Evolutionary conservation across 345 rosid species (phyloP), one percentile per base, ranked within the genome.

Genomic region (Clarkia xantiana): DNA sequence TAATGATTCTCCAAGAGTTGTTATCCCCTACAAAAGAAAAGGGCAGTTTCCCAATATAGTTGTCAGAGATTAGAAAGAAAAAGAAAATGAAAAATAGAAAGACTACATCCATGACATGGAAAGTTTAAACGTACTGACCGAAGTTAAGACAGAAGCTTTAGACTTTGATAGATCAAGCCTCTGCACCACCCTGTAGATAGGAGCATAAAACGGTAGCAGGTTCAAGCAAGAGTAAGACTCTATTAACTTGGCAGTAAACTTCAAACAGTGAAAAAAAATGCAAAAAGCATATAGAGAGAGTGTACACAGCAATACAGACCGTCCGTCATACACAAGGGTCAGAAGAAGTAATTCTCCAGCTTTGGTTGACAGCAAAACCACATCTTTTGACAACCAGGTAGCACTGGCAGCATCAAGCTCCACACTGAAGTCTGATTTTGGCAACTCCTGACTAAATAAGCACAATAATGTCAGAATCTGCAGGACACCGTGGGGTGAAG

Each of bases 331-430:
- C 68, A 86, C 79, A 70, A 91, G 87, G 49, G 83, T 77, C 68
- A 91, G 71, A 40, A 91, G 76, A 57, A 91, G 67, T 43, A 91
- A 65, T 63, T 91, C 98, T 69, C 96, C 96, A 42, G 81, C 70
- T 70, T 91, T 86, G 39, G 96, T 65, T 40, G 98, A 91, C 59
- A 91, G 62, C 74, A 91, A 67, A 45, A 84, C 96, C 42, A 86
- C 94, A 49, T 91, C 87, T 54, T 79, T 76, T 20, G 65, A 59
- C 56, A 91, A 71, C 94, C 96, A 86, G 66, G 80, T 69, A 55
- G 89, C 86, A 68, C 68, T 74, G 63, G 93, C 96, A 67, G 87
- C 90, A 78, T 91, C 98, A 60, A 91, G 98, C 75, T 91, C 98
- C 66, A 81, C 82, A 54, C 55, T 70, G 63, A 91, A 86, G 60